Evolutionary conservation across 2,329 filamentous ascomycete genomes (phyloP).

Genomic region (Paecilomyces variotii): DNA sequence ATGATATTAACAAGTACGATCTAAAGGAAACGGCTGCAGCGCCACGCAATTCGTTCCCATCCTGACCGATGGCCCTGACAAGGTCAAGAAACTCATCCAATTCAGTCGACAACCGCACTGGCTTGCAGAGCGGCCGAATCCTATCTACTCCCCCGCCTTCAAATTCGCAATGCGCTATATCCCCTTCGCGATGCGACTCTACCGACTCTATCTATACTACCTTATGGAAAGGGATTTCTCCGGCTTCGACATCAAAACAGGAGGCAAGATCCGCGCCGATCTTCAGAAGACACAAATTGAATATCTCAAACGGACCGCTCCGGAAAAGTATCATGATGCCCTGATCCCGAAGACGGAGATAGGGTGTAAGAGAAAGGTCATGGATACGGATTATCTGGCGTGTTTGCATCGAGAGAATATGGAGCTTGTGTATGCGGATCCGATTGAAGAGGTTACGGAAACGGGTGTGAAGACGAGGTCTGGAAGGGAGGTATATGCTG

Average conservation of each 20-base stretch:
- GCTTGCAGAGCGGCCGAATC: too few species aligned
- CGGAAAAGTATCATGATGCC: constrained; percentile 36
- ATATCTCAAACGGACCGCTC: constrained; percentile 39
- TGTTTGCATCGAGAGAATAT: constrained; percentile 36
- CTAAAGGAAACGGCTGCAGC: too few species aligned
- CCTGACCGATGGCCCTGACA: too few species aligned
- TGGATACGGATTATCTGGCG: constrained; percentile 41
- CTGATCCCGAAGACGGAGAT: constrained; percentile 38
- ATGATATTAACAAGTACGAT: neutral
- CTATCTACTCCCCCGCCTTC: too few species aligned
- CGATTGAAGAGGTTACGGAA: constrained; percentile 31
- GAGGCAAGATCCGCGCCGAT: constrained; percentile 27
- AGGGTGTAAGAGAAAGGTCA: constrained; percentile 42
- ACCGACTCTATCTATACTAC: constrained; percentile 29
- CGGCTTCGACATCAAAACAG: constrained; percentile 33
- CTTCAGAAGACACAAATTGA: constrained; percentile 30
- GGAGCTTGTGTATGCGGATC: constrained; percentile 35
- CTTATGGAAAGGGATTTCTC: constrained; percentile 39
- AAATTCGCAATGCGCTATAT: too few species aligned
- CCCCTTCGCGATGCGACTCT: too few species aligned
- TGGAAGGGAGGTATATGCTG: constrained; percentile 32
- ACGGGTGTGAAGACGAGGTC: constrained; percentile 31
- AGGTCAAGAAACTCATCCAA: too few species aligned
- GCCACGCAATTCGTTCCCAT: too few species aligned
- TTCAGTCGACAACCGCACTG: too few species aligned